These are phyloP conservation scores for Candida palmyrensis DNA, from an alignment of 805 yeast species.

Conservation along the genomic window DNA sequence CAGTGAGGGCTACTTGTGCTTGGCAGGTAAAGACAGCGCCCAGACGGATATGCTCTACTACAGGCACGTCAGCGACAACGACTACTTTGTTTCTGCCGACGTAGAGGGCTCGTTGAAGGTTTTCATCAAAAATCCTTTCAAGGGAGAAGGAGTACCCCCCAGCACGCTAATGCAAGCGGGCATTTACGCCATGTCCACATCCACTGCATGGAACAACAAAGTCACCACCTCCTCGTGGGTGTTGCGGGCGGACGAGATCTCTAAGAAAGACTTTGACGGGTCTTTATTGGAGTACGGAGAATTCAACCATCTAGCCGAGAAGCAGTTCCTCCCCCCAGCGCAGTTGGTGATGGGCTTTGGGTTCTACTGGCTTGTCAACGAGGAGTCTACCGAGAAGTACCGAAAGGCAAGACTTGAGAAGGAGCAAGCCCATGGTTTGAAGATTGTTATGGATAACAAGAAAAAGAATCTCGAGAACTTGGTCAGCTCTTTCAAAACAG, in stretches of 20 bases:
- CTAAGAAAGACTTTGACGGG: conserved; percentile 64
- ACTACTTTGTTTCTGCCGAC: conserved; percentile 70
- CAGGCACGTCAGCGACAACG: conserved; percentile 70
- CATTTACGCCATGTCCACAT: conserved; percentile 70
- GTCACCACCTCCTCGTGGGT: conserved; percentile 81
- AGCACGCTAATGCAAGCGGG: conserved; percentile 89
- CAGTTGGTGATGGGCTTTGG: conserved; percentile 89
- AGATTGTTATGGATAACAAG: conserved; percentile 28
- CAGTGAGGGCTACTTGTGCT: conserved; percentile 77
- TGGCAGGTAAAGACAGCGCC: conserved; percentile 78
- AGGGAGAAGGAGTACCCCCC: conserved; percentile 73
- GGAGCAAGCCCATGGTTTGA: conserved; percentile 35
- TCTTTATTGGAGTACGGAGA: conserved; percentile 56
- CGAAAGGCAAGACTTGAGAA: conserved; percentile 21
- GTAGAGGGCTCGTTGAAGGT: conserved; percentile 70
- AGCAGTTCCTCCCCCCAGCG: conserved; percentile 66
- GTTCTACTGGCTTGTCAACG: conserved; percentile 66
- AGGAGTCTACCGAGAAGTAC: conserved; percentile 39
- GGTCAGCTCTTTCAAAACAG: conserved; percentile 1
- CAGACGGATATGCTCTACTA: conserved; percentile 80
- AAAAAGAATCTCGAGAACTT: conserved; percentile 31
- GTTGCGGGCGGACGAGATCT: conserved; percentile 62
- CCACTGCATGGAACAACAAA: conserved; percentile 88
- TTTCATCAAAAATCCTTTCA: conserved; percentile 73
- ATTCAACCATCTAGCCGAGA: conserved; percentile 50